Base-by-base conservation (phyloP, 345 rosid genomes). In the Hypericum androsaemum region DNA sequence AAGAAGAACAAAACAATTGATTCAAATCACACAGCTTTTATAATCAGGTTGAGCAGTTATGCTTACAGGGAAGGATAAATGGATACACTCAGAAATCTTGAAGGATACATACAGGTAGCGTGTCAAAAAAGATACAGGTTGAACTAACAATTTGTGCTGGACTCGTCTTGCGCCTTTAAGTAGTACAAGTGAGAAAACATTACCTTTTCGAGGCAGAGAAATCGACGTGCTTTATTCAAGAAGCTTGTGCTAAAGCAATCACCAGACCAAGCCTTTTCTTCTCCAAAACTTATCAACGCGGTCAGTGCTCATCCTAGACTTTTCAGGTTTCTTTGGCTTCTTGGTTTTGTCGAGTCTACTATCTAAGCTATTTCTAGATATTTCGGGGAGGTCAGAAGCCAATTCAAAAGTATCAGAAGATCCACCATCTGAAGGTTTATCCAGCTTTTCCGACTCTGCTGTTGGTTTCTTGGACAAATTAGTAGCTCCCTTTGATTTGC, bases 291-390 rank as follows among this genome's bases (percentile, higher is more conserved):
- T 78, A 71, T 82, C 92, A 53, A 87, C 74, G 40, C 79, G 86
- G 76, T 90, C 98, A 38, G 86, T 65, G 74, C 94, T 87, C 96
- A 92, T 84, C 54, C 96, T 77, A 7, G 98, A 92, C 74, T 84
- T 88, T 67, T 92, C 96, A 1, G 84, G 95, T 71, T 82, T 84
- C 64, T 59, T 74, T 37, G 82, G 70, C 73, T 77, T 90, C 81
- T 90, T 90, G 47, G 92, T 79, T 71, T 84, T 84, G 73, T 82
- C 95, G 14, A 92, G 86, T 61, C 94, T 81, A 59, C 98, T 92
- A 57, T 92, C 98, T 68, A 92, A 81, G 54, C 96, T 87, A 76
- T 92, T 92, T 65, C 96, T 83, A 55, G 96, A 92, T 46, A 84
- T 71, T 76, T 87, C 82, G 0, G 89, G 95, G 60, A 86, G 80